phyloP scores from a whole-genome alignment of 2,329 filamentous ascomycete species.

The Penicillium polonicum region DNA sequence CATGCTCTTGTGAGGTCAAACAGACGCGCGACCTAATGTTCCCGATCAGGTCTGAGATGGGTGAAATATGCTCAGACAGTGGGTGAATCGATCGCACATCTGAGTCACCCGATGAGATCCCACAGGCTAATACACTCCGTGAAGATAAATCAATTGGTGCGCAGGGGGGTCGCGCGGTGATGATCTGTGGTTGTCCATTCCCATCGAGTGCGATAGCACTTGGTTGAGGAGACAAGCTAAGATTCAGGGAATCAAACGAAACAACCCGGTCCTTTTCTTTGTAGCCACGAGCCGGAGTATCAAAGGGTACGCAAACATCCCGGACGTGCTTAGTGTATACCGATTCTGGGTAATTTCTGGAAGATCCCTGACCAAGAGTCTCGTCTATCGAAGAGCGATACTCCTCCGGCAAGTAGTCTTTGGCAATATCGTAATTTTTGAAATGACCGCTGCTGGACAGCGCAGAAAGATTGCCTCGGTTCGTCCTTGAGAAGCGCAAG shows the following conservation, averaged over 20 bases:
- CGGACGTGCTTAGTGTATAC: conserved; percentile 49
- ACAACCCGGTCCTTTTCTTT: conserved; percentile 53
- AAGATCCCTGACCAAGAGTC: conserved; percentile 41
- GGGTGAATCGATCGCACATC: conserved; percentile 37
- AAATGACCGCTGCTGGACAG: conserved; percentile 60
- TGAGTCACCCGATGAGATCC: conserved; percentile 25
- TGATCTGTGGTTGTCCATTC: conserved; percentile 51
- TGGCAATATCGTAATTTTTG: conserved; percentile 55
- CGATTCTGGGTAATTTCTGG: conserved; percentile 43
- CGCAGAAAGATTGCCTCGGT: conserved; percentile 57
- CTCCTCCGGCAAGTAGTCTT: conserved; percentile 48
- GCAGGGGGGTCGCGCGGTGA: conserved; percentile 47
- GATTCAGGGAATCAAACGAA: conserved; percentile 61
- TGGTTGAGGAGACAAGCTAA: conserved; percentile 49
- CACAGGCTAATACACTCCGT: conserved; percentile 36
- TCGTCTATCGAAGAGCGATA: conserved; percentile 41
- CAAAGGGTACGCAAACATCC: conserved; percentile 47
- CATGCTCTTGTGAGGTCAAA: conserved; percentile 16
- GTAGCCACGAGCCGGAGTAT: conserved; percentile 45
- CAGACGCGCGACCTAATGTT: conserved; percentile 30
- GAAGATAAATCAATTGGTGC: conserved; percentile 41
- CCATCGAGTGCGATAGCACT: conserved; percentile 54
- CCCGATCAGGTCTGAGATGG: conserved; percentile 31
- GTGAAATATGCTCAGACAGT: conserved; percentile 26
- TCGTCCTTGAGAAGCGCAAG: conserved; percentile 59